These are phyloP conservation scores for Globisporangium abappressorium DNA, from an alignment of 352 stramenopile species.

Conservation along the genomic window DNA sequence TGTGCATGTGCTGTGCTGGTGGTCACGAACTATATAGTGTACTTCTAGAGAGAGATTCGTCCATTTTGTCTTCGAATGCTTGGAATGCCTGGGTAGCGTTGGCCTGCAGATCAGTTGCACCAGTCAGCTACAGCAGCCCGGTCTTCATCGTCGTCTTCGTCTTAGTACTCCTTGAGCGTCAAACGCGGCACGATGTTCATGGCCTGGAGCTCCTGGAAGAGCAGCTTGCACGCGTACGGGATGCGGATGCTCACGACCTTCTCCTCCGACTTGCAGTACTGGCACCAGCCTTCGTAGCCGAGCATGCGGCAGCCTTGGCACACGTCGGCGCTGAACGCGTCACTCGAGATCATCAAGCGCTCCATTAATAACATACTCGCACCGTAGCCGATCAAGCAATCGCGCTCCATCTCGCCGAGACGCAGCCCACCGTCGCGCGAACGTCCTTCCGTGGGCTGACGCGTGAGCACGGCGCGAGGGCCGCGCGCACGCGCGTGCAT, in stretches of 20 bases:
- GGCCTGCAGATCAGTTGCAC: background rate
- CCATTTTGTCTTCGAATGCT: background rate
- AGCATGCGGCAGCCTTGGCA: constrained; percentile 97
- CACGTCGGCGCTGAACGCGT: constrained; percentile 98
- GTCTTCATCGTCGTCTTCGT: background rate
- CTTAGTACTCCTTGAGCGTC: constrained; percentile 93
- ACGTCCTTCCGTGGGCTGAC: constrained; percentile 98
- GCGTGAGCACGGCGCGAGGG: constrained; percentile 94
- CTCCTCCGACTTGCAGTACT: constrained; percentile 97
- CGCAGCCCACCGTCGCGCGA: constrained; percentile 97
- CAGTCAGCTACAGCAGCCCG: background rate
- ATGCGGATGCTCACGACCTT: constrained; percentile 97
- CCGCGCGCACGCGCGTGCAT: constrained; percentile 97
- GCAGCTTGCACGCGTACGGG: constrained; percentile 98
- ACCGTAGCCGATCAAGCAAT: constrained; percentile 99
- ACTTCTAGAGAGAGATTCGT: constrained; percentile 11
- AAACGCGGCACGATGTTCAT: constrained; percentile 99
- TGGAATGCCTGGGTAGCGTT: background rate
- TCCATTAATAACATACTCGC: constrained; percentile 99
- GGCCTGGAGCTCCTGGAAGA: constrained; percentile 98
- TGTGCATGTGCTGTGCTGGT: background rate
- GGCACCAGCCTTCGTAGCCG: constrained; percentile 98
- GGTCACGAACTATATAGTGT: constrained; percentile 6
- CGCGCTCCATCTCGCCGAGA: constrained; percentile 99
- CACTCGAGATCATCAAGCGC: constrained; percentile 98